Evolutionary conservation across 1,139 yeast genomes (phyloP).

Genomic region (Hemisphaericaspora xylanilytica): DNA sequence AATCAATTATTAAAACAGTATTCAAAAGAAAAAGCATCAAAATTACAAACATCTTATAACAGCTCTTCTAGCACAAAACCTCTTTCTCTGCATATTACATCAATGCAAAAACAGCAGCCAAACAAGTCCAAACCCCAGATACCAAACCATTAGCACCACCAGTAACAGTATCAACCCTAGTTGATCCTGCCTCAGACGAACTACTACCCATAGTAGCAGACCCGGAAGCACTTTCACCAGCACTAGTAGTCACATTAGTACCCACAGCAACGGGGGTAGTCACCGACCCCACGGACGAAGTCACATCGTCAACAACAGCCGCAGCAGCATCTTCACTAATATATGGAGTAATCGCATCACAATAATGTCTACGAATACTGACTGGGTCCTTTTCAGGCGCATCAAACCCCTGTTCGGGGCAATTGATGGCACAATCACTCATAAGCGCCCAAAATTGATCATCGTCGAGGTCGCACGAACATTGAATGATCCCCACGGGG

Average conservation of each 20-base stretch:
- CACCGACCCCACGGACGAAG: neutral
- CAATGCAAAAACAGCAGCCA: neutral
- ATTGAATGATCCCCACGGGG: neutral
- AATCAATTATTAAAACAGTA: no score
- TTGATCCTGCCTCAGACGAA: no score
- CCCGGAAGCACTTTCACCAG: no score
- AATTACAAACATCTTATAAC: no score
- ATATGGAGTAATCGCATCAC: constrained; percentile 1
- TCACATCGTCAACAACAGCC: neutral
- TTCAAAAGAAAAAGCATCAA: no score
- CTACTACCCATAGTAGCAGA: no score
- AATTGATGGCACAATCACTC: constrained; percentile 5
- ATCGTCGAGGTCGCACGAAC: constrained; percentile 2
- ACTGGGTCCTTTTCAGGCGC: constrained; percentile 1
- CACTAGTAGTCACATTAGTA: no score
- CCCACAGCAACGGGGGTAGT: neutral
- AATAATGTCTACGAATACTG: neutral
- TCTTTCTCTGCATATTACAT: neutral
- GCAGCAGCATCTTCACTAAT: neutral
- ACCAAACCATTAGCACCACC: neutral
- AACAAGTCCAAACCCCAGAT: neutral
- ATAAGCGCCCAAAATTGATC: constrained; percentile 2
- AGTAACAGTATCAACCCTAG: neutral
- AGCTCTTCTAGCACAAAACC: no score
- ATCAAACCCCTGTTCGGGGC: constrained; percentile 1